These are phyloP conservation scores for Drosera capensis DNA, from an alignment of 148 eudicot genomes.

Conservation along the genomic window DNA sequence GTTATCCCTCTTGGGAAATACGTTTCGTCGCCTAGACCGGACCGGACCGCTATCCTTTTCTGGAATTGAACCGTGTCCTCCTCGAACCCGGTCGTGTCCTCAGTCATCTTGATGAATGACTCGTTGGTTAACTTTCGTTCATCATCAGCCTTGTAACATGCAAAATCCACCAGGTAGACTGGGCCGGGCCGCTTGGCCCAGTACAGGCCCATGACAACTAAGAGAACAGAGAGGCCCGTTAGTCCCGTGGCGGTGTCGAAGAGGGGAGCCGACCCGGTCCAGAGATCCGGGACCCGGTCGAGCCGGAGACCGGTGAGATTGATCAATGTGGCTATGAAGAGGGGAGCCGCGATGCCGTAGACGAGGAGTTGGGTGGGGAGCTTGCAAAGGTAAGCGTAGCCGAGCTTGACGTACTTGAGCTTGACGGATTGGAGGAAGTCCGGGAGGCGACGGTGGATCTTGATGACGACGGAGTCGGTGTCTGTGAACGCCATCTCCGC, in stretches of 20 bases:
- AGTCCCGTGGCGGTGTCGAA: background rate
- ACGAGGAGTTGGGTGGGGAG: background rate
- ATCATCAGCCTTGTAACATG: background rate
- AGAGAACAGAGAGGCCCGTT: background rate
- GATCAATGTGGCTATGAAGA: background rate
- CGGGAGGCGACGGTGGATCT: background rate
- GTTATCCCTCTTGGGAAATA: background rate
- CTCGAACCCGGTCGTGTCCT: background rate
- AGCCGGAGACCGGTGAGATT: background rate
- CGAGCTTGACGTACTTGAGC: background rate
- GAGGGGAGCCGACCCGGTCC: background rate
- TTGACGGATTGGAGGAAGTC: background rate
- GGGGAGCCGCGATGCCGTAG: background rate
- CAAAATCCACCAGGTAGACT: background rate
- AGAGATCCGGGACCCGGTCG: background rate
- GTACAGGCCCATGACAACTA: background rate
- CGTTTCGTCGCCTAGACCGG: constrained; percentile 1
- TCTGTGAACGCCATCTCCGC: constrained; percentile 2
- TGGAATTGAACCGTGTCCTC: background rate
- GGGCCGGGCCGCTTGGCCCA: background rate
- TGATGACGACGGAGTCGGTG: background rate
- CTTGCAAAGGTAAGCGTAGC: background rate
- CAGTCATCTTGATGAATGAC: background rate
- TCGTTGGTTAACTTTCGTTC: background rate
- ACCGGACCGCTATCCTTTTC: background rate